phyloP scores from a whole-genome alignment of 352 stramenopile genomes.

The Phytophthora sp. region DNA sequence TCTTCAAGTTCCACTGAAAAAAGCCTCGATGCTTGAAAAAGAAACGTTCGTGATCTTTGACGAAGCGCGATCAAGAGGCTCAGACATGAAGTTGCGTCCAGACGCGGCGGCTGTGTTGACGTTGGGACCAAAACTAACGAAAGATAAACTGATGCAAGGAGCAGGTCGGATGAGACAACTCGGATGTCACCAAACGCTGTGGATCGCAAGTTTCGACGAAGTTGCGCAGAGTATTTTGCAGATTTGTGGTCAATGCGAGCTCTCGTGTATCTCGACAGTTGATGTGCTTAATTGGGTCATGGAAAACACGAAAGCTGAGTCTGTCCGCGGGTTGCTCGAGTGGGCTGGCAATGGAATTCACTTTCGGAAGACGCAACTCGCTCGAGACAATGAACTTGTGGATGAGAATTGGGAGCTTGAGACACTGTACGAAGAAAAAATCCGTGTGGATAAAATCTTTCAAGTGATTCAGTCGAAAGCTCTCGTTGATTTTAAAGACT shows the following conservation, averaged over 20 bases:
- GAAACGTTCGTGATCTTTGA: constrained; percentile 93
- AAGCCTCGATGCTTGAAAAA: constrained; percentile 74
- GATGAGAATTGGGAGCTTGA: constrained; percentile 60
- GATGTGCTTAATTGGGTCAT: constrained; percentile 89
- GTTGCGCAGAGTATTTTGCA: constrained; percentile 58
- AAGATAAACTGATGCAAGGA: constrained; percentile 87
- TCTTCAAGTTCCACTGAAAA: constrained; percentile 52
- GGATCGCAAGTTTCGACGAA: constrained; percentile 72
- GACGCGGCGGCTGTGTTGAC: constrained; percentile 82
- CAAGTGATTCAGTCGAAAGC: constrained; percentile 43
- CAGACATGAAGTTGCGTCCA: constrained; percentile 87
- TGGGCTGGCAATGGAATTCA: constrained; percentile 85
- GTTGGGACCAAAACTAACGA: constrained; percentile 84
- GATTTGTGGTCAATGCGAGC: background rate
- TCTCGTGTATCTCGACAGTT: constrained; percentile 26
- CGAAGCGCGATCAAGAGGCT: constrained; percentile 85
- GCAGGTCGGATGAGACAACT: constrained; percentile 87
- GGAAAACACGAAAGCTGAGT: constrained; percentile 81
- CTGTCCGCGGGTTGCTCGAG: constrained; percentile 64
- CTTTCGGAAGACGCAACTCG: constrained; percentile 45
- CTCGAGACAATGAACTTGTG: constrained; percentile 38
- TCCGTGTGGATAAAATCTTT: constrained; percentile 38
- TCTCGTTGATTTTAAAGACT: constrained; percentile 3
- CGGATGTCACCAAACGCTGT: constrained; percentile 68
- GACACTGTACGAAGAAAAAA: constrained; percentile 38